Conservation (phyloP, 805 yeast genomes). For the Starmerella riodocensis region DNA sequence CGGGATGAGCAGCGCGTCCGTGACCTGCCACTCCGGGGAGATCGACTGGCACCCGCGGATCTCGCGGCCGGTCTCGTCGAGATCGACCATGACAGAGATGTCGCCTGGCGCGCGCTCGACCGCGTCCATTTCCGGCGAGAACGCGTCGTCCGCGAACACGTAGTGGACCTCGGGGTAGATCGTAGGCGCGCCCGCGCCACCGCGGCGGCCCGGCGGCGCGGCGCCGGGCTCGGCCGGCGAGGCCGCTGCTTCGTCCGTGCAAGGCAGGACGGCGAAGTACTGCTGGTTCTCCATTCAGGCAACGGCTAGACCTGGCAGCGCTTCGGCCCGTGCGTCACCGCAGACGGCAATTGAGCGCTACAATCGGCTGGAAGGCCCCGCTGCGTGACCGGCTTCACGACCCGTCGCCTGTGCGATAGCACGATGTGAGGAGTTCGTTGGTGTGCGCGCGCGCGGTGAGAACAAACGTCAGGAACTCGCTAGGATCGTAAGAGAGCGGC, state of each 20-base stretch:
- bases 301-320: no score
- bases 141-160: conserved; percentile 29
- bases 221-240: no score
- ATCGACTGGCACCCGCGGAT: conserved; percentile 26
- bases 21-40: conserved; percentile 30
- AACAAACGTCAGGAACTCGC: no score
- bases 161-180: conserved; percentile 30
- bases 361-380: no score
- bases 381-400: no score
- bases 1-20: conserved; percentile 17
- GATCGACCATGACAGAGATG: conserved; percentile 27
- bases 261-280: conserved; percentile 20
- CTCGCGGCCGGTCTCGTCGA: conserved; percentile 26
- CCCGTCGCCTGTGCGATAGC: no score
- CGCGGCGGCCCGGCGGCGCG: no score
- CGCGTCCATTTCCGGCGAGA: conserved; percentile 26
- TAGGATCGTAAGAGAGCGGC: no score
- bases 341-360: no score
- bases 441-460: no score
- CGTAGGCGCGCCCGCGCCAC: conserved; percentile 11
- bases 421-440: no score
- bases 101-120: conserved; percentile 25
- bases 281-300: conserved; percentile 9
- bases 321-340: no score
- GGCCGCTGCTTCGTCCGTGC: conserved; percentile 1